Evolutionary conservation across 2,329 filamentous ascomycete genomes (phyloP), one percentile per base, ranked within the genome.

Genomic region (Colletotrichum lupini): DNA sequence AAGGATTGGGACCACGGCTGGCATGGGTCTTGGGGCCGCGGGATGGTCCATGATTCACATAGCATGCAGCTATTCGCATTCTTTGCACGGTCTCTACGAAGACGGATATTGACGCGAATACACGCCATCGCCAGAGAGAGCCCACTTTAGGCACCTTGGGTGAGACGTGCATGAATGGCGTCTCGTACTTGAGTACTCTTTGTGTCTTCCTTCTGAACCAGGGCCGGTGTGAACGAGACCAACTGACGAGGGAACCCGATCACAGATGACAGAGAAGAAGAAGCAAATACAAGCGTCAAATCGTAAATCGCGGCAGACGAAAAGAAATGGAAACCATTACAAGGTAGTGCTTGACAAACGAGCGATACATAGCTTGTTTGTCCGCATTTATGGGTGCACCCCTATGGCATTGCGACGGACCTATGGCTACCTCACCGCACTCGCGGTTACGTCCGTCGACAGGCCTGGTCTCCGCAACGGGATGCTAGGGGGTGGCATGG

Each of bases 361-460:
- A 59, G 26, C 30, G 62, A n/a, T 37, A 42, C 9, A 19, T n/a
- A 37, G 26, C 56, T 19, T 49, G n/a, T 24, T 61, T 22, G 24
- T 32, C 65, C 56, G 46, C 22, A 55, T 35, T 56, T 49, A 52
- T 60, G 37, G 35, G 55, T 22, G 42, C 55, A 53, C n/a, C 61
- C 22, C 67, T 42, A 35, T 53, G 53, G 22, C 30, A 57, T 53
- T 37, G 37, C n/a, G 28, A 52, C 58, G 53, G 11, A 35, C 32
- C 32, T 16, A 42, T 58, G 53, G 19, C 42, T 55, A 56, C 46
- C 57, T 67, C 37, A 49, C 42, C 19, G n/a, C 42, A 35, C 3
- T 49, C 42, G 42, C 42, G 42, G 42, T 49, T 66, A 70, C 42
- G 19, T 60, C 61, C 55, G 55, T 60, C 62, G 14, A 46, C 46